These are phyloP conservation scores for Fusarium clavum DNA, from an alignment of 2,329 filamentous ascomycete genomes.

Conservation along the genomic window DNA sequence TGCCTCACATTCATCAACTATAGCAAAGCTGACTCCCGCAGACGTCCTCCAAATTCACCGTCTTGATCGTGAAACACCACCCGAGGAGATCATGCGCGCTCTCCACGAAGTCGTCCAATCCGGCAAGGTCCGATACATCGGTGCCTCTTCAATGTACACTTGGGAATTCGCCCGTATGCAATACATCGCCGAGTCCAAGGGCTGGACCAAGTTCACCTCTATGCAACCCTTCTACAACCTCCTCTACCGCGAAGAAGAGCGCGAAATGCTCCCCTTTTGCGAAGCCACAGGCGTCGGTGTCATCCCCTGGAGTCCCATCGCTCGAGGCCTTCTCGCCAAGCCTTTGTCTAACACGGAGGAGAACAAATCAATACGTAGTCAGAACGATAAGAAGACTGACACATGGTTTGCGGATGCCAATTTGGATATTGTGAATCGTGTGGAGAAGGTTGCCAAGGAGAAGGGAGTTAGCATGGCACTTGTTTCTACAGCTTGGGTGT, in stretches of 20 bases:
- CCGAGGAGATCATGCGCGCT: constrained; percentile 68
- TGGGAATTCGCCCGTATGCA: constrained; percentile 65
- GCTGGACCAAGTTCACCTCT: constrained; percentile 68
- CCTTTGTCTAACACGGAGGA: constrained; percentile 39
- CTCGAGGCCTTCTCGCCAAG: constrained; percentile 49
- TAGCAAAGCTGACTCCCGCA: constrained; percentile 42
- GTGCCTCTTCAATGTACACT: constrained; percentile 61
- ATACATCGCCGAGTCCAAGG: constrained; percentile 63
- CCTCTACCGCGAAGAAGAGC: constrained; percentile 69
- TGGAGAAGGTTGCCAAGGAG: constrained; percentile 68
- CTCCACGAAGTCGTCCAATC: constrained; percentile 68
- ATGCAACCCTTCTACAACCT: constrained; percentile 72
- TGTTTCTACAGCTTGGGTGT: constrained; percentile 73
- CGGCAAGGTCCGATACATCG: constrained; percentile 67
- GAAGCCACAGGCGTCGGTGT: constrained; percentile 50
- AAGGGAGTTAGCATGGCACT: constrained; percentile 71
- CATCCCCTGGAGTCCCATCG: constrained; percentile 53
- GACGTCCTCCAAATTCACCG: constrained; percentile 73
- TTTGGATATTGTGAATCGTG: constrained; percentile 48
- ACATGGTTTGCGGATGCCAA: constrained; percentile 47
- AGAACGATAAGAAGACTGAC: constrained; percentile 38
- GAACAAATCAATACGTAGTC: constrained; percentile 31
- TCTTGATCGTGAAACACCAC: constrained; percentile 61
- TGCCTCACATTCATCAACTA: rapidly evolving
- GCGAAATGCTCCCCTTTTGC: constrained; percentile 56